A percentile compares a stretch with the other conserved stretches of the same genome.
These are phyloP conservation scores for Lichenothelia convexa DNA, from an alignment of 495 filamentous ascomycete genomes.

Conservation along the genomic window DNA sequence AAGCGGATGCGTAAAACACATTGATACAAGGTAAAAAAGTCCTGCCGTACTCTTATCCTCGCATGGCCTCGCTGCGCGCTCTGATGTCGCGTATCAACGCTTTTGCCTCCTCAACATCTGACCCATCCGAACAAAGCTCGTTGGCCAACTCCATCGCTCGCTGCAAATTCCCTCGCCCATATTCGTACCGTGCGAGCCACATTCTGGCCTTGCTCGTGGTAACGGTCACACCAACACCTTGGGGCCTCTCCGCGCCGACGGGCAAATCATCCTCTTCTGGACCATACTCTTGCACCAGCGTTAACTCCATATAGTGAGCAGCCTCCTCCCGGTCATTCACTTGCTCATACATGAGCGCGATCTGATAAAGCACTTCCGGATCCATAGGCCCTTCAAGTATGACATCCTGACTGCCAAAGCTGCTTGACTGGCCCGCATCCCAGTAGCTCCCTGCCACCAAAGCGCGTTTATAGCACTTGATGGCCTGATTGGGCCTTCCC, in stretches of 20 bases:
- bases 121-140: conserved; percentile 88
- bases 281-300: conserved; percentile 71
- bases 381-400: conserved; percentile 44
- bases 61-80: too few relatives aligned
- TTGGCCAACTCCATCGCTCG: conserved; percentile 66
- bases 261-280: conserved; percentile 15
- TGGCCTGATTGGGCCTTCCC: conserved; percentile 62
- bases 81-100: conserved; percentile 79
- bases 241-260: neutral
- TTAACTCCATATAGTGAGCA: conserved; percentile 85
- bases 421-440: conserved; percentile 28
- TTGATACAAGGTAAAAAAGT: too few relatives aligned
- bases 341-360: conserved; percentile 74
- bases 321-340: conserved; percentile 59
- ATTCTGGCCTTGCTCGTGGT: conserved; percentile 82
- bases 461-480: conserved; percentile 86
- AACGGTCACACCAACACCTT: conserved; percentile 45
- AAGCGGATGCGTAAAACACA: too few relatives aligned
- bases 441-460: conserved; percentile 69
- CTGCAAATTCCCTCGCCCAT: conserved; percentile 50
- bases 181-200: conserved; percentile 79
- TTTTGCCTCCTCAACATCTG: conserved; percentile 96
- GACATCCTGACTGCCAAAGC: conserved; percentile 17
- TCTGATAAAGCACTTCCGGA: conserved; percentile 75
- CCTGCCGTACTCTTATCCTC: too few relatives aligned